Base-by-base conservation (phyloP, 208 protist species). In the Wallacemonas rigidus region DNA sequence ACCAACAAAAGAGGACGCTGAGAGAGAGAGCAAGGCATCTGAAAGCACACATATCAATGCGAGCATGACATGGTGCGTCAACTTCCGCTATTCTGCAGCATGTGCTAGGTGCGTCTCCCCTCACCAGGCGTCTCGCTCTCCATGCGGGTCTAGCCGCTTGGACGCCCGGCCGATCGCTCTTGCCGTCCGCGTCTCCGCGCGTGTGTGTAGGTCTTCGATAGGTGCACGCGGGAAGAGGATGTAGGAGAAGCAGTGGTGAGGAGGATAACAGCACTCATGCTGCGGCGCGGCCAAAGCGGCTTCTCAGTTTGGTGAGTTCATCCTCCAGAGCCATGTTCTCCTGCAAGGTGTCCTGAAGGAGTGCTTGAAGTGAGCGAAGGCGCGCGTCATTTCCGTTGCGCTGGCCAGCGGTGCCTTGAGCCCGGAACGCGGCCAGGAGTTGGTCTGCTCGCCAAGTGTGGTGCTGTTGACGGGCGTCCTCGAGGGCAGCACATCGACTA, bases 271-370 rank as follows among this genome's bases (percentile, higher is more conserved):
- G 55, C 45, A 47, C 36, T 69, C 4, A 60, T 62, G 51, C 51
- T 50, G 61, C 44, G 53, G 47, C n/a, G 70, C 65, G 41, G 41
- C 61, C 40, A 53, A 72, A 63, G 15, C 41, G 68, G 44, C 36
- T 53, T 51, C 63, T 75, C 36, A 86, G 61, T 17, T 74, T 68
- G 35, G 71, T 62, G 36, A 92, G 15, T 56, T 79, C 69, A 56
- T 85, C 79, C 76, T 85, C 76, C 3, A 94, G 71, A 36, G 63
- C 64, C 40, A 94, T 76, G 48, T 89, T 91, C 63, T 91, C 79
- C 55, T 78, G 50, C 17, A 94, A 67, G 45, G 84, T 85, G 17
- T 87, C 77, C 53, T 94, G 86, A 40, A 94, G 50, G 51, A 94
- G 75, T 38, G 68, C 74, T 72, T 94, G 89, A 7, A 94, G 62